Base-by-base conservation (phyloP, 108 stramenopile species). In the Cyclotella sp. region DNA sequence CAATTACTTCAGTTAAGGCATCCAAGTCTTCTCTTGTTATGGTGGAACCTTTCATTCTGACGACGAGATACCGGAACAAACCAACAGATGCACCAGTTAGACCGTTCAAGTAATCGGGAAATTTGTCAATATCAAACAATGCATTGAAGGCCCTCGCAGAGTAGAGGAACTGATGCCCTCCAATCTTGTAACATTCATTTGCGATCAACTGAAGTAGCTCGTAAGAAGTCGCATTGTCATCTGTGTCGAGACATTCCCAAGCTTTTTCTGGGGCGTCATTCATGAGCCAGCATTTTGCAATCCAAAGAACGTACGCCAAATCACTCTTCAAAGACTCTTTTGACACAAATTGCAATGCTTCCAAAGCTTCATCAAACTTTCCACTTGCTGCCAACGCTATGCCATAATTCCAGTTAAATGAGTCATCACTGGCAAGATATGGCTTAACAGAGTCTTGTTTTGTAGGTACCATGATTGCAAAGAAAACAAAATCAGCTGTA, bases 361-460 rank as follows among this genome's bases (percentile, higher is more conserved):
- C 63, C 30, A 70, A 40, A 81, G 82, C 93, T 86, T 79, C 70
- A 73, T 86, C 73, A 62, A 41, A 87, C 41, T 83, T 77, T 11
- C 75, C 86, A 28, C 63, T 61, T 28, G 82, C 78, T 28, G 85
- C 85, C 16, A 83, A 47, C n/a, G 70, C 78, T 30, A 96, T 86
- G 3, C 93, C 95, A 54, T 91, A 87, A 73, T 96, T 96, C 91
- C 91, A 96, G 73, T 95, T 93, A 88, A 96, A 95, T 68, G 83
- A 85, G 76, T 95, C 93, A 72, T 94, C 90, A 62, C 86, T 84
- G 77, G 87, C 90, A 77, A 91, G 76, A 78, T 90, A 91, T 8
- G 85, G 60, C 55, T 74, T 68, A 28, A 78, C 68, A 55, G 58
- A 58, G n/a, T 58, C 51, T 77, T 15, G 34, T 34, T n/a, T n/a